phyloP scores from a whole-genome alignment of 2,329 filamentous ascomycete species.

The Pseudocercospora musae region DNA sequence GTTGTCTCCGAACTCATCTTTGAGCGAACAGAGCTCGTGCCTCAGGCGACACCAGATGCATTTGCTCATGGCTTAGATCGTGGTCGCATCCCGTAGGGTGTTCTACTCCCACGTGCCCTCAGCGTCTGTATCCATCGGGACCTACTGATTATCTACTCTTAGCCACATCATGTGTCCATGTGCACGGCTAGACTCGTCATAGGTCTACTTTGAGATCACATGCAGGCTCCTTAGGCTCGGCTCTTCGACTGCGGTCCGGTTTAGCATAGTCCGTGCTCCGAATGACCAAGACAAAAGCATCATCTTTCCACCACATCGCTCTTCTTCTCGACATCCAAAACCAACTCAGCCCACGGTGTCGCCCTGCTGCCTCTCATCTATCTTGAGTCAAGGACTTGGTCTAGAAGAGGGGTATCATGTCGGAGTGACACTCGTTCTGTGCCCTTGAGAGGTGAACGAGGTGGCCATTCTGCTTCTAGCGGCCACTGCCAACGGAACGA shows the following conservation, averaged over 20 bases:
- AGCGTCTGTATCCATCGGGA: not conserved
- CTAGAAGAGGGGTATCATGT: not conserved
- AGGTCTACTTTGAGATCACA: not conserved
- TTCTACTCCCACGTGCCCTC: not conserved
- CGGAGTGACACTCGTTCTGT: not conserved
- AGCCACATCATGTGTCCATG: not conserved
- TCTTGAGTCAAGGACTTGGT: not conserved
- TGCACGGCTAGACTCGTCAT: not conserved
- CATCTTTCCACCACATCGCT: not conserved
- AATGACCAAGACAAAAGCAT: not conserved
- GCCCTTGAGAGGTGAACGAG: not conserved
- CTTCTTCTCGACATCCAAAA: not conserved
- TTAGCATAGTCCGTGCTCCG: not conserved
- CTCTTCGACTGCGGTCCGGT: not conserved
- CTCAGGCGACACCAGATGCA: too few species aligned
- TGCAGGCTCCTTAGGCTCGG: not conserved
- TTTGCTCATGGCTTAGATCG: too few species aligned
- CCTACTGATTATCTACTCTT: not conserved
- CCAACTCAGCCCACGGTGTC: not conserved
- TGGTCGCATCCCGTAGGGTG: too few species aligned
- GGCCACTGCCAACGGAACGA: not conserved
- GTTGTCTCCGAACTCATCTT: too few species aligned
- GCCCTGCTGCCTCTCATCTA: not conserved
- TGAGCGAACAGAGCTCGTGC: too few species aligned
- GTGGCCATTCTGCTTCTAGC: not conserved